Conservation (phyloP, 2,329 filamentous ascomycete species). For the Arachnomyces sp. region DNA sequence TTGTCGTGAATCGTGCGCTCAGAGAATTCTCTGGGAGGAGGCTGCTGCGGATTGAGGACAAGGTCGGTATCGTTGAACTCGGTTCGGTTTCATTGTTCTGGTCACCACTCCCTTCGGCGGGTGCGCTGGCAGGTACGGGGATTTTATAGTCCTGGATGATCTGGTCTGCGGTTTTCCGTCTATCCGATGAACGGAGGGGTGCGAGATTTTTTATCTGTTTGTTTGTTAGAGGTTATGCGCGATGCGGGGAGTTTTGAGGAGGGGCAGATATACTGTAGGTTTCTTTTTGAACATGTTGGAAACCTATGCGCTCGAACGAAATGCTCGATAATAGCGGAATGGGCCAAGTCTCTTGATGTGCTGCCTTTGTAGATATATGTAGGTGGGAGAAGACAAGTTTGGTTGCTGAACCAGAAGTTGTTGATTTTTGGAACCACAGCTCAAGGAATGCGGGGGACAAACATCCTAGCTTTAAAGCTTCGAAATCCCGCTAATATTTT, state of each 20-base stretch:
- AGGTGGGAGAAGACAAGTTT: too few species aligned
- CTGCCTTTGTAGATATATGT: too few species aligned
- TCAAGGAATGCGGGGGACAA: too few species aligned
- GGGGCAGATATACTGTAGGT: conserved; percentile 40
- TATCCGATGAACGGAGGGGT: conserved; percentile 58
- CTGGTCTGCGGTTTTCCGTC: conserved; percentile 57
- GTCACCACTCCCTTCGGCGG: conserved; percentile 13
- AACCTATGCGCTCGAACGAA: background rate
- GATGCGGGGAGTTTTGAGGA: conserved; percentile 5
- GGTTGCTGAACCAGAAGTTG: too few species aligned
- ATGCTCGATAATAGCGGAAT: too few species aligned
- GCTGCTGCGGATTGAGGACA: conserved; percentile 46
- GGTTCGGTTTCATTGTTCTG: conserved; percentile 12
- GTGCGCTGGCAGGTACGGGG: conserved; percentile 32
- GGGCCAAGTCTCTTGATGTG: too few species aligned
- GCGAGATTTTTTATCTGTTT: conserved; percentile 55
- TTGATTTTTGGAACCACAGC: too few species aligned
- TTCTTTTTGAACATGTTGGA: conserved; percentile 55
- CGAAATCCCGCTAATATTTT: too few species aligned
- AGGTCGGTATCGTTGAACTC: conserved; percentile 38
- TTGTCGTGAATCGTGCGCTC: conserved; percentile 58
- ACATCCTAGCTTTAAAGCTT: too few species aligned
- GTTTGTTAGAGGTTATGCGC: background rate
- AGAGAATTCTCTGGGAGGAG: conserved; percentile 56
- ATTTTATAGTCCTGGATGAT: conserved; percentile 57